A percentile compares a stretch with the other conserved stretches of the same genome.
Evolutionary conservation across 768 basidiomycete genomes (phyloP).

Genomic region (Rhizopogon vesiculosus): DNA sequence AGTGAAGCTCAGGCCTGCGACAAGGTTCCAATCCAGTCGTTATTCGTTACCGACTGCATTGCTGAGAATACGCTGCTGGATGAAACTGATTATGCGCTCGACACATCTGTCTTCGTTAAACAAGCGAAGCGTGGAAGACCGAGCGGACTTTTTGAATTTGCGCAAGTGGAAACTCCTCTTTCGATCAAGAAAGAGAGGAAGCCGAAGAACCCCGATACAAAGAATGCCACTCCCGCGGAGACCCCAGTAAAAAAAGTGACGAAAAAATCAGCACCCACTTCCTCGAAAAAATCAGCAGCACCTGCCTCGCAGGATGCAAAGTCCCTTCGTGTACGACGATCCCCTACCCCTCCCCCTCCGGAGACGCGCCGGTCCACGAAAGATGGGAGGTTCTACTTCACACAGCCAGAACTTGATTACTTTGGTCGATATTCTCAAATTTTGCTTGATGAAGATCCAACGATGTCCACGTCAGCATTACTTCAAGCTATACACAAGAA

Average conservation of each 20-base stretch:
- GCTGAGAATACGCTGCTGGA: slow-evolving; percentile 39
- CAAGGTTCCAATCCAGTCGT: slow-evolving; percentile 45
- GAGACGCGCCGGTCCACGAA: slow-evolving; percentile 21
- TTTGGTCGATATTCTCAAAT: slow-evolving; percentile 38
- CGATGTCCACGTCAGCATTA: slow-evolving; percentile 34
- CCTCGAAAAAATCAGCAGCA: background rate
- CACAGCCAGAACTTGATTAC: slow-evolving; percentile 48
- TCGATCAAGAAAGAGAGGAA: slow-evolving; percentile 2
- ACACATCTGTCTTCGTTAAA: slow-evolving; percentile 19
- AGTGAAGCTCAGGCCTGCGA: slow-evolving; percentile 27
- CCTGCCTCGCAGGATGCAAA: slow-evolving; percentile 3
- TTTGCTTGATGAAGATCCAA: slow-evolving; percentile 44
- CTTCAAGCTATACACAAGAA: slow-evolving; percentile 37
- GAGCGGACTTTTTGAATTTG: slow-evolving; percentile 7
- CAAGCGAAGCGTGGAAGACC: slow-evolving; percentile 21
- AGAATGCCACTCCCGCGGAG: slow-evolving; percentile 1
- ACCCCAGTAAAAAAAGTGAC: slow-evolving; percentile 6
- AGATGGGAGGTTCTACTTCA: slow-evolving; percentile 38
- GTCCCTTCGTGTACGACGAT: slow-evolving; percentile 11
- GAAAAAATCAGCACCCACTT: slow-evolving; percentile 2
- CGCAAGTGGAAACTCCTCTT: slow-evolving; percentile 7
- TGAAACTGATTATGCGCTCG: slow-evolving; percentile 39
- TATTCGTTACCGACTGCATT: slow-evolving; percentile 53
- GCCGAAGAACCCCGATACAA: slow-evolving; percentile 2
- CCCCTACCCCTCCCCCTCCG: slow-evolving; percentile 45